phyloP scores from a whole-genome alignment of 2,329 filamentous ascomycete species.

The Fusarium chuoi region DNA sequence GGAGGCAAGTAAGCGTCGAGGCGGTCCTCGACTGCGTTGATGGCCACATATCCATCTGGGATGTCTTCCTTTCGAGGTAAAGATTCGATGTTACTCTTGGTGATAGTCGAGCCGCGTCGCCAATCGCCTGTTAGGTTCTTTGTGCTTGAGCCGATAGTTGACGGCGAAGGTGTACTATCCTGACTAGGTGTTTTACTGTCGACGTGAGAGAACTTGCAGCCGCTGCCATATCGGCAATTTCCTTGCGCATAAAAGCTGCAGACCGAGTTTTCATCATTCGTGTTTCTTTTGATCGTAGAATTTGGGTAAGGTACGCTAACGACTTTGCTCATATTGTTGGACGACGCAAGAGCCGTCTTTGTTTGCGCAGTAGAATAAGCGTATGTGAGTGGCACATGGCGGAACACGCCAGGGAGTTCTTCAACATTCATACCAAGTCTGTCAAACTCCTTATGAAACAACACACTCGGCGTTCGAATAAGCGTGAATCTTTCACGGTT shows the following conservation, averaged over 20 bases:
- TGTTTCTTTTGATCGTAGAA: neutral
- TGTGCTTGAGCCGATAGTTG: constrained; percentile 8
- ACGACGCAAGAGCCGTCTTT: neutral
- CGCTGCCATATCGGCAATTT: constrained; percentile 40
- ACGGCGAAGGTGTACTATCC: constrained; percentile 17
- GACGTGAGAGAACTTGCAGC: constrained; percentile 30
- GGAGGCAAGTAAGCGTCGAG: constrained; percentile 27
- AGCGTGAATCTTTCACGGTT: constrained; percentile 64
- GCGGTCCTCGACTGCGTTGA: constrained; percentile 31
- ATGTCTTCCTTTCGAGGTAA: constrained; percentile 31
- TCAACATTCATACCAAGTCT: constrained; percentile 61
- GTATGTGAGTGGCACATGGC: constrained; percentile 50
- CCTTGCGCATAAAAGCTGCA: constrained; percentile 35
- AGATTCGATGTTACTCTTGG: constrained; percentile 15
- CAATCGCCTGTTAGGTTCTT: constrained; percentile 8
- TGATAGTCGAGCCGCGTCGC: neutral
- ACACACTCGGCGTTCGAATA: constrained; percentile 56
- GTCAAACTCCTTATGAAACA: constrained; percentile 63
- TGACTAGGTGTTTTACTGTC: constrained; percentile 25
- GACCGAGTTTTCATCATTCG: constrained; percentile 10
- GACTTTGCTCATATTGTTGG: neutral
- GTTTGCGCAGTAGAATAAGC: neutral
- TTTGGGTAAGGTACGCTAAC: neutral
- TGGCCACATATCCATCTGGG: constrained; percentile 16
- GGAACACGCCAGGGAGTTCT: constrained; percentile 64